Conservation (phyloP, 2,329 filamentous ascomycete species). For the Alternaria triticimaculans region DNA sequence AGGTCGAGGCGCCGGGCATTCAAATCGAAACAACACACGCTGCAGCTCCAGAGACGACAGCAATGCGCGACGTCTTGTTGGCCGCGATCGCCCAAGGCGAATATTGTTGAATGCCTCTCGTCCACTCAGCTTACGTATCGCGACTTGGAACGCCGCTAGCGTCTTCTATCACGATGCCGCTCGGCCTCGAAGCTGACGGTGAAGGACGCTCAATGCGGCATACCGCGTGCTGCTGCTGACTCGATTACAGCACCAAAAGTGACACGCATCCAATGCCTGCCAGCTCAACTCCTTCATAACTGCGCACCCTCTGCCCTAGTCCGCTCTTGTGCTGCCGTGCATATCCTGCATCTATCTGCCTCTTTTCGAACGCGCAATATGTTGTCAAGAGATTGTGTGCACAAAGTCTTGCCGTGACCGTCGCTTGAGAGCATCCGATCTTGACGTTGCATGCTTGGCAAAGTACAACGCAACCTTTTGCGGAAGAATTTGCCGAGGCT, state of each 20-base stretch:
- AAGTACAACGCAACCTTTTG: conserved; percentile 5
- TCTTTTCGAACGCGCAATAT: not conserved
- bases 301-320: not conserved
- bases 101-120: conserved; percentile 20
- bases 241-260: conserved; percentile 26
- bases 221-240: conserved; percentile 29
- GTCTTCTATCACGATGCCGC: conserved; percentile 16
- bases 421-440: conserved; percentile 14
- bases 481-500: conserved; percentile 24
- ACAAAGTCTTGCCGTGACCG: not conserved
- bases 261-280: conserved; percentile 30
- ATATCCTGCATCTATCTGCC: not conserved
- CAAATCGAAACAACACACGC: conserved; percentile 19
- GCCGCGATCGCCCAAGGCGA: conserved; percentile 5
- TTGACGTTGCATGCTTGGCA: conserved; percentile 31
- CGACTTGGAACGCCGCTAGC: conserved; percentile 14
- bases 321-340: conserved; percentile 1
- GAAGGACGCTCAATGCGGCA: conserved; percentile 32
- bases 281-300: conserved; percentile 10
- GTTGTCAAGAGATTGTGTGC: not conserved
- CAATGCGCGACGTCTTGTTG: conserved; percentile 13
- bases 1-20: conserved; percentile 11
- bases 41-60: conserved; percentile 11
- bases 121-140: conserved; percentile 29
- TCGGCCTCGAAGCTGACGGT: conserved; percentile 19